Percentiles rank a stretch among this genome's conserved stretches.
phyloP scores from a whole-genome alignment of 441 rosid species.

The Adansonia madagascariensis region DNA sequence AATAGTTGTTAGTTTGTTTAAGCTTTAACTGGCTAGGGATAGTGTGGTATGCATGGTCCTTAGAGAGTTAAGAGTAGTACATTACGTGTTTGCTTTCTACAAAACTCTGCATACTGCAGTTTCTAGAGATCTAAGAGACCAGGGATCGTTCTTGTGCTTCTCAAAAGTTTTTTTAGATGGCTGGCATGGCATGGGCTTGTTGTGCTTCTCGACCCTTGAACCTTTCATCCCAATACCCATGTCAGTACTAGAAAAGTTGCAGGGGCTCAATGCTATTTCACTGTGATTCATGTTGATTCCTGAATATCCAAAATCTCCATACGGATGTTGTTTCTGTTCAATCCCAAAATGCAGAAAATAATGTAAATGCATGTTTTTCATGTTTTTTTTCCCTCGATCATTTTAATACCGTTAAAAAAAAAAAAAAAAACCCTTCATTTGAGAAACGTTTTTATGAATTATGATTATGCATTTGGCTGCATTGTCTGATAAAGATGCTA shows the following conservation, averaged over 20 bases:
- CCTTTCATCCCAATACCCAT: neutral
- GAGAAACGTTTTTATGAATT: constrained; percentile 5
- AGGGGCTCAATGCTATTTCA: neutral
- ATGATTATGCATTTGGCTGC: constrained; percentile 30
- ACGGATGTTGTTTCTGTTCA: neutral
- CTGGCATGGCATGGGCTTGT: neutral
- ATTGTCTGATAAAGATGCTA: constrained; percentile 20
- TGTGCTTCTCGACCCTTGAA: constrained; percentile 19
- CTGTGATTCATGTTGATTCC: neutral
- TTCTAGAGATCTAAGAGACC: constrained; percentile 23
- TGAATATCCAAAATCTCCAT: neutral
- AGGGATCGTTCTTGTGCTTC: constrained; percentile 20
- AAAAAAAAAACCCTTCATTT: constrained; percentile 4
- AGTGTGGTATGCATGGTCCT: neutral
- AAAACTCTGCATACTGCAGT: neutral
- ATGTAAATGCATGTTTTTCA: too few relatives aligned
- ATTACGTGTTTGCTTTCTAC: neutral
- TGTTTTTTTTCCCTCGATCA: too few relatives aligned
- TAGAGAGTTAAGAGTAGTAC: neutral
- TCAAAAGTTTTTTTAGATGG: neutral
- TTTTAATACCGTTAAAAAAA: too few relatives aligned
- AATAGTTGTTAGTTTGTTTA: neutral
- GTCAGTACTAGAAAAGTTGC: neutral
- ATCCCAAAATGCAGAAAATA: neutral
- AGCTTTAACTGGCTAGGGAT: neutral